Evolutionary conservation across 306 rosid genomes (phyloP), one percentile per base, ranked within the genome.

Genomic region (Citrullus mucosospermus): DNA sequence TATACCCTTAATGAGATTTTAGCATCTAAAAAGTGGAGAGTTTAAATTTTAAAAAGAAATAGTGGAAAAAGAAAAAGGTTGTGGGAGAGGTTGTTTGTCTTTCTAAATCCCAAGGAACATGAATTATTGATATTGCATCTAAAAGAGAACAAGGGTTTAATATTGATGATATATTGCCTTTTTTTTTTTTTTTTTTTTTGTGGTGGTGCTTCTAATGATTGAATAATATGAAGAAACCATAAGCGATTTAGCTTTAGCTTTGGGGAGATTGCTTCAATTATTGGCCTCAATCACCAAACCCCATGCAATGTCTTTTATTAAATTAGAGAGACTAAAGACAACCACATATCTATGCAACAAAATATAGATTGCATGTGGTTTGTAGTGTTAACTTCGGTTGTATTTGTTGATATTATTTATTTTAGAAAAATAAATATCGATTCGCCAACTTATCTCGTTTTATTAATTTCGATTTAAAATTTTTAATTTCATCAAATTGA

Each of bases 211-310:
- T 10, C 55, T 1, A 69, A 69, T 69, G 34, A 69, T 69, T 69
- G 75, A 69, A 5, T 9, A 41, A 20, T 8, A 28, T 69, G 54
- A 69, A 69, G 75, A 69, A 69, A 20, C 18, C 44, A 43, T 55
- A n/a, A 2, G 8, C 13, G 4, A 48, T 11, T 63, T 6, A 44
- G 69, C 20, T 30, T 62, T 18, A 11, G 28, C 28, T 66, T 66
- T 39, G 73, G 73, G 73, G 73, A 39, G 51, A 67, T 67, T 67
- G 55, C 55, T 69, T 69, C 75, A 69, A 69, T 69, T 69, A 69
- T 69, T 69, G 11, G 54, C 48, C 36, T 68, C 75, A 18, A 66
- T 66, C 48, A 66, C 25, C 25, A 34, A 63, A 63, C 39, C 22
- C 71, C 43, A 63, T 63, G 71, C 46, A 32, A 14, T 61, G 68